phyloP scores from a whole-genome alignment of 176 grass and related monocot genomes.

The Pharus latifolius region DNA sequence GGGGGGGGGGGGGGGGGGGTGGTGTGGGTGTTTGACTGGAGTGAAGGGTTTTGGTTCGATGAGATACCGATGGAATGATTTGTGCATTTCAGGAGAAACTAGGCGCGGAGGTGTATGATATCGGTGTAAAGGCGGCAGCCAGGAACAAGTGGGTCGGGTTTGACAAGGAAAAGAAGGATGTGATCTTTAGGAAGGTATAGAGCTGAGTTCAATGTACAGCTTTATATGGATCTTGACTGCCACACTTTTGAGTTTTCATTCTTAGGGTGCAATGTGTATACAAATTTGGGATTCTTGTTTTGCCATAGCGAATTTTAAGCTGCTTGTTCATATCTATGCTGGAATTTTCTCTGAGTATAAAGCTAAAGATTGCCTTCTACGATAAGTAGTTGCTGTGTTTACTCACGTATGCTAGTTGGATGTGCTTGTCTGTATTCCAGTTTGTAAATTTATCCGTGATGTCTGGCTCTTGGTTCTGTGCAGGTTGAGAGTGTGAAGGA shows the following conservation, averaged over 20 bases:
- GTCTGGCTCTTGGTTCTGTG: not conserved
- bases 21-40: not conserved
- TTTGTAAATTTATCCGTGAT: not conserved
- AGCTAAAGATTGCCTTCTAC: too few relatives aligned
- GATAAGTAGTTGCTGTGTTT: not conserved
- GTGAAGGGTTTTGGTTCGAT: not conserved
- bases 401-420: not conserved
- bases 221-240: too few relatives aligned
- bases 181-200: conserved; percentile 47
- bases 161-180: conserved; percentile 46
- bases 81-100: conserved; percentile 39
- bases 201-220: not conserved
- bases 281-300: not conserved
- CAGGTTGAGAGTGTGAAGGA: conserved; percentile 64
- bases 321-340: not conserved
- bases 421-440: not conserved
- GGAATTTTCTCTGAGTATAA: too few relatives aligned
- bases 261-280: not conserved
- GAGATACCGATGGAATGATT: not conserved
- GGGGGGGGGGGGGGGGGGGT: too few relatives aligned
- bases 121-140: conserved; percentile 45
- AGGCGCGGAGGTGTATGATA: conserved; percentile 29
- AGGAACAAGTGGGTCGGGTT: conserved; percentile 65
- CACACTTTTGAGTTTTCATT: not conserved
- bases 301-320: not conserved